Base-by-base conservation (phyloP, 2,329 filamentous ascomycete genomes). In the Balansia obtecta region DNA sequence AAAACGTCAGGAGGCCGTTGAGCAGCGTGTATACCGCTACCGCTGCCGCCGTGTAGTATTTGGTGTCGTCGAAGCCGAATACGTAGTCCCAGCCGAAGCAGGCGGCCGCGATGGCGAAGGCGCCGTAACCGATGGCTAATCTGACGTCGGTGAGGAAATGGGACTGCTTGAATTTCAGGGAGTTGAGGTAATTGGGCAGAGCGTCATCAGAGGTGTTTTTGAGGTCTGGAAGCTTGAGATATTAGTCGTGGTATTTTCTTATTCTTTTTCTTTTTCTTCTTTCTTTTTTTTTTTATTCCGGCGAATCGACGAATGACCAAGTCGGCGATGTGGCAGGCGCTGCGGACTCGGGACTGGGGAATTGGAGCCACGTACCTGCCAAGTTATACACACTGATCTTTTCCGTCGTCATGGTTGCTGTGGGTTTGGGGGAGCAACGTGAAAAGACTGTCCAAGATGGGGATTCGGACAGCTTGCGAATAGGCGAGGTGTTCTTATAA, bases 151-250 rank as follows among this genome's bases (percentile, higher is more conserved):
- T 81, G 45, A 93, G 82, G 52, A 70, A 76, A 71, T 97, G 85
- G 56, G 86, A 83, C 69, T 95, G 89, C 55, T 72, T 78, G 74
- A 96, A 96, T 57, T 76, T 83, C 65, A 97, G 82, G 33, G 82
- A 86, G 69, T 88, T 91, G 55, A 98, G 82, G 73, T 97, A 97
- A 70, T 93, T 89, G 52, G 86, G 82, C 53, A 98, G 83, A 51
- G 90, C 88, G 70, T 98, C 93, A 71, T 98, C 93, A 57, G 87
- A 88, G 39, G 90, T 94, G 72, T 93, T 95, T 70, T 97, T 97
- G 56, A 98, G 84, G 66, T 97, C 93, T 95, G 64, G 20, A 20
- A 33, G 18, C 44, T 39, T 39, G 33, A 8, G 33, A 33, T 16
- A 15, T 49, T 44, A 49, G 47, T 33, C 7, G 18, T 13, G 13